Base-by-base conservation (phyloP, 441 rosid species). In the Gossypium schwendimanii region DNA sequence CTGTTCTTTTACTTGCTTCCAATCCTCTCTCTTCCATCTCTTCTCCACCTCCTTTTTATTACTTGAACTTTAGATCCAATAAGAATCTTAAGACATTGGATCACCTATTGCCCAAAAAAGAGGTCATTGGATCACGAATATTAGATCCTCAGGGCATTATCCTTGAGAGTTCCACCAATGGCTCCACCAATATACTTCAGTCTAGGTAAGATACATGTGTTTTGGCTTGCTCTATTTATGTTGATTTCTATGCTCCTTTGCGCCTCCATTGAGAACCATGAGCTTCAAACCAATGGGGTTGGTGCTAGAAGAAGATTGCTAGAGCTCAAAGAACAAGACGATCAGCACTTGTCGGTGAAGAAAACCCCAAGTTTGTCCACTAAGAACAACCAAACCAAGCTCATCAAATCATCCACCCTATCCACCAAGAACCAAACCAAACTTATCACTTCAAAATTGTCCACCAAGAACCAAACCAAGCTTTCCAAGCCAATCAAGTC, bases 341-440 rank as follows among this genome's bases (percentile, higher is more conserved):
- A 41, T 24, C 47, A 8, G 77, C 63, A 17, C 21, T 39, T 33
- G 41, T 79, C 80, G 5, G 88, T 84, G 82, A 85, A 82, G 60
- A 86, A 90, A 69, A 77, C 58, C 73, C 76, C 79, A 63, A 53
- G 49, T 15, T 28, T 23, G 6, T 73, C 84, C 66, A 62, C 72
- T 23, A 89, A 85, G 81, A 86, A 85, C 80, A 87, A 88, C 82
- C 88, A 88, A 77, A 86, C 91, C 82, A 86, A 87, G 54, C 86
- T 84, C 59, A 9, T 69, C 6, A 77, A 80, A 9, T 24, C 71
- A 8, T 49, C 75, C 44, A 72, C 15, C 23, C 41, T 44, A 2
- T 80, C 88, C 11, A 7, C 76, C 24, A 87, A 86, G 74, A 86
- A 84, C 82, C 85, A 83, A 36, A 84, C 91, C 72, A 86, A 84